Evolutionary conservation across 1,284 basidiomycete species (phyloP).

Genomic region (Binderoboletus segoi): DNA sequence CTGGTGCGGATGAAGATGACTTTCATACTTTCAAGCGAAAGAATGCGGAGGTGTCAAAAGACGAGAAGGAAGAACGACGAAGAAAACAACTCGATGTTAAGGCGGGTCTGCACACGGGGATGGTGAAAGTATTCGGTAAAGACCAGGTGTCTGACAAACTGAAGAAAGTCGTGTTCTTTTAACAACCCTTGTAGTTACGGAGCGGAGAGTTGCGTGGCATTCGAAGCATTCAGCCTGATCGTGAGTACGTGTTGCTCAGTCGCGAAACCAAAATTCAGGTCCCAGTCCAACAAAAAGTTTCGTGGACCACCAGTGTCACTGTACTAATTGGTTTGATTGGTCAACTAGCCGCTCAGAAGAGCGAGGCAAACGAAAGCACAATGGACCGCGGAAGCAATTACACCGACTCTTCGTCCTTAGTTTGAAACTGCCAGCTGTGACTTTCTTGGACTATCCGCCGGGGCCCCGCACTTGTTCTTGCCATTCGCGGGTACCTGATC

Average conservation of each 20-base stretch:
- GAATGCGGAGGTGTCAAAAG: conserved; percentile 59
- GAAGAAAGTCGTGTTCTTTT: conserved; percentile 65
- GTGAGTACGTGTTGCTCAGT: background rate
- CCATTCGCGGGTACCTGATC: too few species aligned
- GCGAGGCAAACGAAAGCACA: too few species aligned
- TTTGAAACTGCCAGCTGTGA: too few species aligned
- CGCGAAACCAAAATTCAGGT: background rate
- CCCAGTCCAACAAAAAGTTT: too few species aligned
- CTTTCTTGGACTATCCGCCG: too few species aligned
- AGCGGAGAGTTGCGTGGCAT: background rate
- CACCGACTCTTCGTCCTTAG: too few species aligned
- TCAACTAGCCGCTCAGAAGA: too few species aligned
- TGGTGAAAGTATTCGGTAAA: conserved; percentile 47
- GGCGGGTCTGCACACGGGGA: conserved; percentile 47
- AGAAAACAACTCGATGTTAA: conserved; percentile 48
- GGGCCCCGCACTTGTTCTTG: too few species aligned
- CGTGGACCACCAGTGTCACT: too few species aligned
- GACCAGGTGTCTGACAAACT: conserved; percentile 30
- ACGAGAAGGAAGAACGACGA: conserved; percentile 51
- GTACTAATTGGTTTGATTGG: too few species aligned
- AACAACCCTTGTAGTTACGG: conserved; percentile 9
- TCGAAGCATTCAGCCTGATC: background rate
- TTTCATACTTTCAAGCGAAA: conserved; percentile 80
- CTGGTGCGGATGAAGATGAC: conserved; percentile 91
- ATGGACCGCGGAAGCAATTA: too few species aligned